Base-by-base conservation (phyloP, 768 basidiomycete genomes). In the Xerocomellus amylosporus region DNA sequence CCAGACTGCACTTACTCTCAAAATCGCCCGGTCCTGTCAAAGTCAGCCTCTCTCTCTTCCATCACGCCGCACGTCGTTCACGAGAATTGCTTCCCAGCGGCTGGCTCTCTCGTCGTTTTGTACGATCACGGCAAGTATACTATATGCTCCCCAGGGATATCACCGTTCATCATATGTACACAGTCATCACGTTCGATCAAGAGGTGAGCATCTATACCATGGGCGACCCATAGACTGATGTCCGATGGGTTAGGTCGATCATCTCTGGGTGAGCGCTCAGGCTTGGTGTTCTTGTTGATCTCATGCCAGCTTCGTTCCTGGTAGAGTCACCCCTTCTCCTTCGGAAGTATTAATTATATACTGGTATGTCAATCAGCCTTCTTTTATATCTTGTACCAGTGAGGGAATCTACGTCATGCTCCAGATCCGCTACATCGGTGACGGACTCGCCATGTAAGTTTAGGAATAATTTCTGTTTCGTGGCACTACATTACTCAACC, bases 351-450 rank as follows among this genome's bases (percentile, higher is more conserved):
- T 13, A 49, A 19, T 19, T 65, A 65, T 45, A 17, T 64, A 8
- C 38, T 67, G 13, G 64, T 67, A 51, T 24, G 60, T 65, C n/a
- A 5, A 26, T n/a, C 24, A 6, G 8, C 14, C 6, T 46, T 40
- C 19, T 12, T 19, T 31, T 20, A 2, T 19, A 28, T 22, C 3
- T n/a, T n/a, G n/a, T n/a, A n/a, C n/a, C n/a, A n/a, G 3, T 20
- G 20, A 31, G 10, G 14, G 8, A 31, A 30, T 40, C 13, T 3
- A 30, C 15, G 6, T 9, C 20, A 19, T 24, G 4, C 17, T 14
- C n/a, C 24, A 67, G 64, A 64, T 65, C n/a, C 65, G 65, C 8
- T 65, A 64, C 15, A 48, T 66, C 2, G 64, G 64, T n/a, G 51
- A 66, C 28, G 50, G 37, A 3, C 26, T 67, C 26, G 51, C 47